Evolutionary conservation across 2,329 filamentous ascomycete species (phyloP).

Genomic region (Dactylellina haptotyla): DNA sequence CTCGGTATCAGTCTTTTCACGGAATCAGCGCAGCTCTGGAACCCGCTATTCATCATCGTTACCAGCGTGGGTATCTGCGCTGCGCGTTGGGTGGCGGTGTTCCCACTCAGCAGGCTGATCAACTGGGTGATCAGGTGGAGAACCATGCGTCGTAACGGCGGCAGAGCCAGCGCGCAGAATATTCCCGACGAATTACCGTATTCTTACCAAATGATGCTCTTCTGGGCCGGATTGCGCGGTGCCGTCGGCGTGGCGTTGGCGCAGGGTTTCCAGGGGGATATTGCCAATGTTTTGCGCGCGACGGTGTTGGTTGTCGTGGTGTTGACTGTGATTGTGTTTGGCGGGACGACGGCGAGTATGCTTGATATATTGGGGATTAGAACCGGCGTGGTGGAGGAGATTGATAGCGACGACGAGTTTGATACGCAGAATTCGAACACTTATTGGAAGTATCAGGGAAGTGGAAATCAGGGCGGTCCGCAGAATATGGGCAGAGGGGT

Average conservation of each 20-base stretch:
- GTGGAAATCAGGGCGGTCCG: background rate
- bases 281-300: slow-evolving; percentile 83
- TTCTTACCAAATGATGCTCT: slow-evolving; percentile 99
- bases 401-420: slow-evolving; percentile 97
- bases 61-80: slow-evolving; percentile 91
- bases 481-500: slow-evolving; percentile 20
- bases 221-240: slow-evolving; percentile 95
- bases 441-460: slow-evolving; percentile 43
- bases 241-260: slow-evolving; percentile 95
- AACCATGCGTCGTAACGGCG: slow-evolving; percentile 77
- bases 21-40: slow-evolving; percentile 85
- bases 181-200: slow-evolving; percentile 84
- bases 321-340: slow-evolving; percentile 97
- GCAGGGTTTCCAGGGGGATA: slow-evolving; percentile 83
- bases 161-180: slow-evolving; percentile 66
- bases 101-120: slow-evolving; percentile 86
- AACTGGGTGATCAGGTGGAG: slow-evolving; percentile 93
- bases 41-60: slow-evolving; percentile 93
- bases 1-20: slow-evolving; percentile 94
- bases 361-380: slow-evolving; percentile 95
- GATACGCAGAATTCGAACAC: slow-evolving; percentile 76
- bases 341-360: slow-evolving; percentile 96
- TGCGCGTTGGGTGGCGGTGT: slow-evolving; percentile 92
- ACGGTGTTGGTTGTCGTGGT: slow-evolving; percentile 98
- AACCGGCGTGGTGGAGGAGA: slow-evolving; percentile 94